These are phyloP conservation scores for Rhizopus delemar DNA, from an alignment of 371 early-diverging fungal genomes.

Conservation along the genomic window DNA sequence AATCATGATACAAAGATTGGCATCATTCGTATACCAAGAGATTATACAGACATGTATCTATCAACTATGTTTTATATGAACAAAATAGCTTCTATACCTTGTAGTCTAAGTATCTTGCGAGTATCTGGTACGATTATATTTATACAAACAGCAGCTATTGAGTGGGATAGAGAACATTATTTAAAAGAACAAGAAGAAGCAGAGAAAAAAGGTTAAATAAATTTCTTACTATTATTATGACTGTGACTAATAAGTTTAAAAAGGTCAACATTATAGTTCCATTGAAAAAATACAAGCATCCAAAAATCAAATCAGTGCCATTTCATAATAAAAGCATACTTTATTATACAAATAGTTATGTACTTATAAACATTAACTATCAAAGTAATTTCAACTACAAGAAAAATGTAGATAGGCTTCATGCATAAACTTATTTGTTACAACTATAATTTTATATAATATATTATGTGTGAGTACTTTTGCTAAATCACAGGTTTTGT, in stretches of 20 bases:
- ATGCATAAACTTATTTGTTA: background rate
- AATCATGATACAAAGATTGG: constrained; percentile 43
- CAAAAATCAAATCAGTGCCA: constrained; percentile 7
- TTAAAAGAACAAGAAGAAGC: constrained; percentile 32
- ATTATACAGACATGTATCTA: constrained; percentile 38
- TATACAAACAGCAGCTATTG: constrained; percentile 41
- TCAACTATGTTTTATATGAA: constrained; percentile 44
- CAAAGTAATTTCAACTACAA: too few relatives aligned
- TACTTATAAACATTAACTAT: background rate
- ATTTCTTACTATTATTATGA: background rate
- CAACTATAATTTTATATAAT: background rate
- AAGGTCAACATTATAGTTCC: constrained; percentile 26
- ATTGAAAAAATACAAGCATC: constrained; percentile 32
- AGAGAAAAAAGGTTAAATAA: constrained; percentile 32
- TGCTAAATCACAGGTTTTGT: too few relatives aligned
- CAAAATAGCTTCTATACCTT: constrained; percentile 30
- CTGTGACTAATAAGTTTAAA: background rate
- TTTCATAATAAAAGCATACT: background rate
- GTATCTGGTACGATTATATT: constrained; percentile 44
- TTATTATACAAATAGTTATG: background rate
- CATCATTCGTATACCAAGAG: constrained; percentile 41
- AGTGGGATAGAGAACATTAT: constrained; percentile 37
- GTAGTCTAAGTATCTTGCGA: constrained; percentile 34
- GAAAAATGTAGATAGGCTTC: background rate
- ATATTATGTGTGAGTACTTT: too few relatives aligned